Conservation (phyloP, 2,329 filamentous ascomycete genomes). For the Penicillium sp. region DNA sequence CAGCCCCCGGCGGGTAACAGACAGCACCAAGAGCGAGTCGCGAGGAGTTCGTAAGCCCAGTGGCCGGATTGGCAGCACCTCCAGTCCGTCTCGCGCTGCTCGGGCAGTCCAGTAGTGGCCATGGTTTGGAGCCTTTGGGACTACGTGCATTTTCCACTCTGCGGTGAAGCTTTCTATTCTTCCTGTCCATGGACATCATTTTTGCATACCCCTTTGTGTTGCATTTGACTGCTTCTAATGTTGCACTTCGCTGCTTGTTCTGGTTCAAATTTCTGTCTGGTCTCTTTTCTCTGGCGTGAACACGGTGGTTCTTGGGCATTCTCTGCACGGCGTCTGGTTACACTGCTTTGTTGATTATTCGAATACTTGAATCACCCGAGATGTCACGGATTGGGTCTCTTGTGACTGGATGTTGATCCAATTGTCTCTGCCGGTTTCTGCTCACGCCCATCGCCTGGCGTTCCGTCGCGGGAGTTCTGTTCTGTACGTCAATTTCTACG, state of each 20-base stretch:
- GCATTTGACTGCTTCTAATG: slow-evolving; percentile 24
- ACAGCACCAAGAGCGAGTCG: slow-evolving; percentile 37
- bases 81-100: slow-evolving; percentile 30
- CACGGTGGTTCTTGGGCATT: slow-evolving; percentile 23
- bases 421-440: slow-evolving; percentile 3
- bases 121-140: slow-evolving; percentile 2
- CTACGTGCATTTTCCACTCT: slow-evolving; percentile 8
- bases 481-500: slow-evolving; percentile 20
- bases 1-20: slow-evolving; percentile 47
- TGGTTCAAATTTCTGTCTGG: not conserved
- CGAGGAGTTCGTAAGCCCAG: slow-evolving; percentile 48
- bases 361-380: slow-evolving; percentile 16
- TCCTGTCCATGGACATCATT: slow-evolving; percentile 16
- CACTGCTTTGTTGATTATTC: slow-evolving; percentile 15
- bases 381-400: slow-evolving; percentile 1
- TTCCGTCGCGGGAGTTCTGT: slow-evolving; percentile 11
- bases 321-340: slow-evolving; percentile 30
- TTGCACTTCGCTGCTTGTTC: slow-evolving; percentile 6
- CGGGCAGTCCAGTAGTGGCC: slow-evolving; percentile 22
- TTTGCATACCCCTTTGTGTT: slow-evolving; percentile 24
- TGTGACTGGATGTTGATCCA: slow-evolving; percentile 1
- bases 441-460: slow-evolving; percentile 8
- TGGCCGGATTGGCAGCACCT: slow-evolving; percentile 46
- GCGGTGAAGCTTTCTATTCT: slow-evolving; percentile 21
- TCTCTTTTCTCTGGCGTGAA: slow-evolving; percentile 22